phyloP scores from a whole-genome alignment of 1,139 yeast genomes.

The Torulaspora globosa region DNA sequence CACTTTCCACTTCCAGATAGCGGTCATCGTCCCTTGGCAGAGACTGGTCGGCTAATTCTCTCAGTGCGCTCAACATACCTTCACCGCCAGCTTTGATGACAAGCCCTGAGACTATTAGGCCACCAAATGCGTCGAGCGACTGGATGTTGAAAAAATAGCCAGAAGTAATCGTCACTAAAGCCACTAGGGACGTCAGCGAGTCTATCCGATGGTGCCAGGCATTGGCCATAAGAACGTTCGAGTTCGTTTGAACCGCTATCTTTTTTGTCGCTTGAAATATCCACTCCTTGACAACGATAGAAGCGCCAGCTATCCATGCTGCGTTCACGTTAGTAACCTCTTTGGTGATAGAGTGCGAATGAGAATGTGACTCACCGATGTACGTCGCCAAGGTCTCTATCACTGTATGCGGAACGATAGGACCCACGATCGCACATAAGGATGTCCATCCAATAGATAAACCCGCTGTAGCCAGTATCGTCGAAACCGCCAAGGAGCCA shows the following conservation, averaged over 20 bases:
- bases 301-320: slow-evolving; percentile 91
- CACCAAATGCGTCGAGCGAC: slow-evolving; percentile 91
- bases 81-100: slow-evolving; percentile 81
- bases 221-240: slow-evolving; percentile 88
- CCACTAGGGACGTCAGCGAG: slow-evolving; percentile 86
- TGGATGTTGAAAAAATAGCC: slow-evolving; percentile 72
- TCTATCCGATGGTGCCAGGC: slow-evolving; percentile 99
- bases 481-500: slow-evolving; percentile 85
- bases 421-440: slow-evolving; percentile 63
- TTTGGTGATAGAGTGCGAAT: slow-evolving; percentile 42
- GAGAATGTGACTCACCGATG: slow-evolving; percentile 38
- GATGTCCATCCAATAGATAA: slow-evolving; percentile 89
- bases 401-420: slow-evolving; percentile 55
- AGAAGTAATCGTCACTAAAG: slow-evolving; percentile 79
- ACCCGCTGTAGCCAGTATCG: slow-evolving; percentile 81
- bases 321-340: slow-evolving; percentile 76
- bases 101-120: slow-evolving; percentile 73
- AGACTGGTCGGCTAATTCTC: slow-evolving; percentile 69
- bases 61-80: slow-evolving; percentile 64
- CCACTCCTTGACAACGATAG: slow-evolving; percentile 82
- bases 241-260: slow-evolving; percentile 70
- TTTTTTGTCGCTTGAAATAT: slow-evolving; percentile 76
- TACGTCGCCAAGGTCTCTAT: slow-evolving; percentile 42
- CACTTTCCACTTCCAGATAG: slow-evolving; percentile 40
- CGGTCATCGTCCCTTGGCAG: slow-evolving; percentile 42